Evolutionary conservation across 345 rosid genomes (phyloP).

Genomic region (Syzygium aromaticum): DNA sequence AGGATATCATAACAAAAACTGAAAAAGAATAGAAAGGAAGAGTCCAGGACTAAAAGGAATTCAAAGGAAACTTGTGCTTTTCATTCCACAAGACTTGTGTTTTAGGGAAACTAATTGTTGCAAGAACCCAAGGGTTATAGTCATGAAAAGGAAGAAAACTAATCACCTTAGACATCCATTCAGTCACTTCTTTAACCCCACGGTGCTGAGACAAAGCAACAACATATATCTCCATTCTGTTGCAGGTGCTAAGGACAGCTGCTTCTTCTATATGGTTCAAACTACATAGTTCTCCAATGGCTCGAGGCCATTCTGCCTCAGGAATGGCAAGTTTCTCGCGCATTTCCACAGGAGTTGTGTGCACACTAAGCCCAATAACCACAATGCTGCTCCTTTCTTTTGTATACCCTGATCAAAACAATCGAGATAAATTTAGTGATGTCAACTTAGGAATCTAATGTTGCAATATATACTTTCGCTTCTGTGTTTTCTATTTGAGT

Average conservation of each 20-base stretch:
- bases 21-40: not conserved
- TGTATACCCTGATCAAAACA: constrained; percentile 24
- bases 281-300: constrained; percentile 32
- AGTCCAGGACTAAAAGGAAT: not conserved
- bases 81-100: not conserved
- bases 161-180: constrained; percentile 48
- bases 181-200: constrained; percentile 46
- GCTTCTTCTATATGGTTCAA: constrained; percentile 52
- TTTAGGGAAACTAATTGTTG: not conserved
- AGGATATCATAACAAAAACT: not conserved
- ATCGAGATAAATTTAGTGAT: not conserved
- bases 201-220: constrained; percentile 48
- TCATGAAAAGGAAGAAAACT: not conserved
- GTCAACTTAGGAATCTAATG: not conserved
- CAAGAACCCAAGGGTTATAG: not conserved
- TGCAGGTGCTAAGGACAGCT: constrained; percentile 49
- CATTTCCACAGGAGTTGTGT: constrained; percentile 41
- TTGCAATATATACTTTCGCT: not conserved
- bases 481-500: not conserved
- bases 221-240: constrained; percentile 47
- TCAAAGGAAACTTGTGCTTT: not conserved
- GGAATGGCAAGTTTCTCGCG: constrained; percentile 49
- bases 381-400: constrained; percentile 44
- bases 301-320: constrained; percentile 52
- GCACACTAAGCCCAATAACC: constrained; percentile 39